Base-by-base conservation (phyloP, 2,329 filamentous ascomycete species). In the Fusarium nanum region DNA sequence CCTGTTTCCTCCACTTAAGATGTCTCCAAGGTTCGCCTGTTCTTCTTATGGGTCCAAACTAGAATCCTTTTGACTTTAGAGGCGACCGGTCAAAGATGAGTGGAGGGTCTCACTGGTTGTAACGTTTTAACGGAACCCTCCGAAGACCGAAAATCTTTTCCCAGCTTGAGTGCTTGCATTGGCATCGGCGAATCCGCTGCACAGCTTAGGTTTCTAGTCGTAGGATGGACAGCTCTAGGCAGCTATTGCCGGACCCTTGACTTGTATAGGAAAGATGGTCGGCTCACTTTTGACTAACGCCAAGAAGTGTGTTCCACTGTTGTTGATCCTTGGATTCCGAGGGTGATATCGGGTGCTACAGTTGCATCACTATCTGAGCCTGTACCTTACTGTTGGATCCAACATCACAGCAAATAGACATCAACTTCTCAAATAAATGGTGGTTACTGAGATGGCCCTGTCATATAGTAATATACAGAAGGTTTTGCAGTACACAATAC, bases 231-330 rank as follows among this genome's bases (percentile, higher is more conserved):
- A 20, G 52, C 42, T 37, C 20, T 37, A 68, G 65, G 65, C 66
- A 69, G 60, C 50, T 67, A 49, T 61, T 48, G 42, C 48, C 7
- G 27, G 45, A 22, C 50, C 63, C 64, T 53, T 41, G 47, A 22
- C 32, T 37, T 25, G 37, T 45, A 20, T 28, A 22, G 49, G 49
- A 50, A 68, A 28, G 42, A 48, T 54, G 42, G 49, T 67, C 50
- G 44, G 62, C 34, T 62, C 41, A 58, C 41, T 46, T 49, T 52
- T 45, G 34, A 68, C 60, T 52, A 59, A 68, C 64, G 59, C 64
- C 64, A 68, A 68, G 54, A 22, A 22, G 23, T 41, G 18, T 20
- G 47, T 44, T 34, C 53, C 53, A 47, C 42, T 56, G 28, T 54
- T 58, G 27, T 41, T 54, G 56, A 34, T 52, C 40, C 46, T 58